Conservation (phyloP, 108 stramenopile species). For the Skeletonema potamos region DNA sequence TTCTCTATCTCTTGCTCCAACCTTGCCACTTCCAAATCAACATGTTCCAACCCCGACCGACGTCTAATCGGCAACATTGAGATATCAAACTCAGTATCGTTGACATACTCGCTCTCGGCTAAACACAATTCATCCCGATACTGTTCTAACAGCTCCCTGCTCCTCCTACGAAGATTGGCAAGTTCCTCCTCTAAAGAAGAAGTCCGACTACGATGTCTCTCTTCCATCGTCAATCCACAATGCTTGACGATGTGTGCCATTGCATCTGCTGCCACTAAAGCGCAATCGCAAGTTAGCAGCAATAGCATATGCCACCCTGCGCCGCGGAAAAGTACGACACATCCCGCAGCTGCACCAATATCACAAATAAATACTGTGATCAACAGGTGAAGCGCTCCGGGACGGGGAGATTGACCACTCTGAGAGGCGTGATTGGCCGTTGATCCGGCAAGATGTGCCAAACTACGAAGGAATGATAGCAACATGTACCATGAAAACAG, state of each 20-base stretch:
- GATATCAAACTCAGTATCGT: constrained; percentile 6
- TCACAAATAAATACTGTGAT: constrained; percentile 54
- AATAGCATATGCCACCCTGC: constrained; percentile 63
- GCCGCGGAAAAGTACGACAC: constrained; percentile 53
- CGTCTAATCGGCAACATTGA: background rate
- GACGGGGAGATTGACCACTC: constrained; percentile 52
- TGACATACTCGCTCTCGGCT: background rate
- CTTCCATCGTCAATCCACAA: constrained; percentile 41
- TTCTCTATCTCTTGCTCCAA: constrained; percentile 56
- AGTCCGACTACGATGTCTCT: constrained; percentile 33
- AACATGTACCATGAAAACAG: constrained; percentile 72
- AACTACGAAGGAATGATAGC: constrained; percentile 62
- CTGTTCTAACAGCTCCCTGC: constrained; percentile 1
- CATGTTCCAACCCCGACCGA: background rate
- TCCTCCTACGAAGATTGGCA: constrained; percentile 32
- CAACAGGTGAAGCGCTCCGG: constrained; percentile 58
- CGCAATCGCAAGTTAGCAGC: constrained; percentile 70
- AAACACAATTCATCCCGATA: background rate
- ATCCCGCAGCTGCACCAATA: constrained; percentile 46
- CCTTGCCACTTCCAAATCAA: background rate
- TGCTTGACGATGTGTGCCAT: constrained; percentile 50
- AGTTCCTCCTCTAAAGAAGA: constrained; percentile 47
- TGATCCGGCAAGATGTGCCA: constrained; percentile 56
- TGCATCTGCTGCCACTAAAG: constrained; percentile 53
- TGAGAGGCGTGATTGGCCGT: constrained; percentile 47